Conservation (phyloP, 148 eudicot species). For the Heliamphora exappendiculata region DNA sequence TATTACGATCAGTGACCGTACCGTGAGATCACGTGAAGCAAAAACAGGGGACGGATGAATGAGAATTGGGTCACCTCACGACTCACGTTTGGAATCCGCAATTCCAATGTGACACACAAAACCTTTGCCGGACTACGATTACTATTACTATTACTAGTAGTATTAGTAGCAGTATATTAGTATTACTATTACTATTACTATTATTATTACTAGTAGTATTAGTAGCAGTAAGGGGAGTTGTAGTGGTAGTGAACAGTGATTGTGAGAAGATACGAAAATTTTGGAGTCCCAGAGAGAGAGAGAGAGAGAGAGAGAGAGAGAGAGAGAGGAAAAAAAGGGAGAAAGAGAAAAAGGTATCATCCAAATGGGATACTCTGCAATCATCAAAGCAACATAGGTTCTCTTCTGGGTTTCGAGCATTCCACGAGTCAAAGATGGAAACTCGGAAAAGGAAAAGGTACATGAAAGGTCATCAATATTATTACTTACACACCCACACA, state of each 20-base stretch:
- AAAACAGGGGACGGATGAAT: constrained; percentile 9
- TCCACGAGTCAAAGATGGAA: constrained; percentile 27
- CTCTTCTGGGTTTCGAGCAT: constrained; percentile 8
- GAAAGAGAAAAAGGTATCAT: not conserved
- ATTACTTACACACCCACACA: not conserved
- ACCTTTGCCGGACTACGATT: constrained; percentile 14
- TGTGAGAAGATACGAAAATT: not conserved
- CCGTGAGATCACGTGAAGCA: constrained; percentile 40
- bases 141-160: not conserved
- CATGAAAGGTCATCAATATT: not conserved
- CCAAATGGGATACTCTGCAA: not conserved
- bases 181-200: too few species aligned
- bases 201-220: not conserved
- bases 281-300: not conserved
- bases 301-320: constrained; percentile 14
- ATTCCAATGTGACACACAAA: constrained; percentile 12
- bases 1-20: too few species aligned
- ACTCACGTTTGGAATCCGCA: constrained; percentile 13
- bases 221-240: constrained; percentile 8
- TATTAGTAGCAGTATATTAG: constrained; percentile 5
- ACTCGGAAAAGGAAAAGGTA: not conserved
- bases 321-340: not conserved
- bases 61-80: constrained; percentile 20
- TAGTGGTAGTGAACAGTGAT: not conserved
- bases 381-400: constrained; percentile 3